phyloP scores from a whole-genome alignment of 1,284 basidiomycete species.

The Sutorius eximius region DNA sequence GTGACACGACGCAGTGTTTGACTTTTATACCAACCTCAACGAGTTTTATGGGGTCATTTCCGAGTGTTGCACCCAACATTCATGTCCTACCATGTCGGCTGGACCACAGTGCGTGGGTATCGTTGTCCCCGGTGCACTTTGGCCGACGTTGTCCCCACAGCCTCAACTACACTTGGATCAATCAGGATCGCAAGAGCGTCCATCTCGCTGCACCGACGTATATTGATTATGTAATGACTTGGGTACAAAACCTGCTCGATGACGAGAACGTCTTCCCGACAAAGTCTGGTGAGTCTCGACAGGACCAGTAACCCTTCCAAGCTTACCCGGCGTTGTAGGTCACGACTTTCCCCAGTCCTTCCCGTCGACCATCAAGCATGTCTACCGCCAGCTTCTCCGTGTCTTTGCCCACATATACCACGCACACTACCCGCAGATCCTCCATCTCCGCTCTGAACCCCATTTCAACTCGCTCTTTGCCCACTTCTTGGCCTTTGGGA shows the following conservation, averaged over 20 bases:
- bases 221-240: slow-evolving; percentile 99
- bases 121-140: neutral
- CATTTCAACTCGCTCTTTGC: slow-evolving; percentile 99
- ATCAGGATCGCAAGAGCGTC: slow-evolving; percentile 91
- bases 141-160: slow-evolving; percentile 31
- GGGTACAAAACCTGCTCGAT: slow-evolving; percentile 92
- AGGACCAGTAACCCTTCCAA: neutral
- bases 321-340: slow-evolving; percentile 44
- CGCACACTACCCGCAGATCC: slow-evolving; percentile 88
- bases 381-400: slow-evolving; percentile 94
- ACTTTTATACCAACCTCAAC: slow-evolving; percentile 96
- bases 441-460: slow-evolving; percentile 93
- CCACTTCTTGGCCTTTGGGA: slow-evolving; percentile 92
- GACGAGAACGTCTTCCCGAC: slow-evolving; percentile 95
- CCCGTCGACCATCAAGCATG: slow-evolving; percentile 91
- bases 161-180: slow-evolving; percentile 97
- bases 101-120: slow-evolving; percentile 71
- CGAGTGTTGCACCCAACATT: slow-evolving; percentile 90
- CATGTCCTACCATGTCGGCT: slow-evolving; percentile 93
- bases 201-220: slow-evolving; percentile 95
- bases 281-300: slow-evolving; percentile 70
- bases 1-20: slow-evolving; percentile 63
- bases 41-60: slow-evolving; percentile 96
- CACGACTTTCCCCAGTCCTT: slow-evolving; percentile 90
- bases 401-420: slow-evolving; percentile 99